Evolutionary conservation across 805 yeast genomes (phyloP).

Genomic region (Wickerhamiella qilinensis): DNA sequence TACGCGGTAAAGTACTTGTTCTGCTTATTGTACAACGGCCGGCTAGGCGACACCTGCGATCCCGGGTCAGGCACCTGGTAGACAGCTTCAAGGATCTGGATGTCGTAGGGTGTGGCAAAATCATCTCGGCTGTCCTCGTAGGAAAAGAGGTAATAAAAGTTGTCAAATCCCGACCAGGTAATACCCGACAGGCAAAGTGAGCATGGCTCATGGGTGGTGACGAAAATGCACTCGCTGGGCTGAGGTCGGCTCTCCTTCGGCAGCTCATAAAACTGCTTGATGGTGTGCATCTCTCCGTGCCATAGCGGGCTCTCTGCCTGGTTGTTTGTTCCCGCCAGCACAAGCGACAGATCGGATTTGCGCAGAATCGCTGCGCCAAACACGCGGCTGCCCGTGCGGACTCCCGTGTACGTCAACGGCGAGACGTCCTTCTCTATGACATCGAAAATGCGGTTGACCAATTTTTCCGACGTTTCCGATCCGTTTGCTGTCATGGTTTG

Average conservation of each 20-base stretch:
- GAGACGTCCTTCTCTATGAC: slow-evolving; percentile 11
- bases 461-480: slow-evolving; percentile 1
- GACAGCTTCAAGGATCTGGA: slow-evolving; percentile 10
- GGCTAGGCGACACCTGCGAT: slow-evolving; percentile 1
- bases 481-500: too few species aligned
- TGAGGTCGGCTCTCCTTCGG: slow-evolving; percentile 5
- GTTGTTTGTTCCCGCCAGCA: slow-evolving; percentile 11
- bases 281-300: slow-evolving; percentile 13
- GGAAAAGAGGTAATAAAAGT: slow-evolving; percentile 12
- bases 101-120: slow-evolving; percentile 11
- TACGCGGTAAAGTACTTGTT: slow-evolving; percentile 10
- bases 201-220: slow-evolving; percentile 16
- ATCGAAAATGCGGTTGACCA: slow-evolving; percentile 9
- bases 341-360: slow-evolving; percentile 10
- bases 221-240: slow-evolving; percentile 12
- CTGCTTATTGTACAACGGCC: slow-evolving; percentile 9
- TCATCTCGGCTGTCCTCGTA: slow-evolving; percentile 11
- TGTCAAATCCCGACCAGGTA: slow-evolving; percentile 15
- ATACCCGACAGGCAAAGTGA: slow-evolving; percentile 14
- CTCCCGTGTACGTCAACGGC: slow-evolving; percentile 9
- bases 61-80: slow-evolving; percentile 9
- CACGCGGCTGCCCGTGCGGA: slow-evolving; percentile 10
- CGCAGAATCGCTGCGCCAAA: slow-evolving; percentile 14
- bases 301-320: slow-evolving; percentile 11
- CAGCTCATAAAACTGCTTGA: slow-evolving; percentile 10